phyloP scores from a whole-genome alignment of 495 filamentous ascomycete species.

The Penicillium roqueforti region DNA sequence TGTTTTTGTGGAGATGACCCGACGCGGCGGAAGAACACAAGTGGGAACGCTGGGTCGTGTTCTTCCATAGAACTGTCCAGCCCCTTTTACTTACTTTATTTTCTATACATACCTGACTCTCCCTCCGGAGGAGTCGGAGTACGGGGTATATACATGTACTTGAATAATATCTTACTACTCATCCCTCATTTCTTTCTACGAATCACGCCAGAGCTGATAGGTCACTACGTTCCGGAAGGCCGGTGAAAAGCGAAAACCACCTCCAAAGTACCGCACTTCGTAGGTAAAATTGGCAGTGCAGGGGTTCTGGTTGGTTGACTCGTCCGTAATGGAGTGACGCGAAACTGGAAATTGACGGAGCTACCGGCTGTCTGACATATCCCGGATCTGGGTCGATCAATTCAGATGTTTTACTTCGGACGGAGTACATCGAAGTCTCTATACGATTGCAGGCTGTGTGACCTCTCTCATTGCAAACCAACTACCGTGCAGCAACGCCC shows the following conservation, averaged over 20 bases:
- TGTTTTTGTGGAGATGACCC: slow-evolving; percentile 25
- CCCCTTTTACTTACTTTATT: no score
- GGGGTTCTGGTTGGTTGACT: slow-evolving; percentile 14
- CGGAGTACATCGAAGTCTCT: no score
- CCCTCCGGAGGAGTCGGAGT: no score
- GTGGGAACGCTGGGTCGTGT: no score
- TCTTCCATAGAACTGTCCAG: no score
- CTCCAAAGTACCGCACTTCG: slow-evolving; percentile 13
- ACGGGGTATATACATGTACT: no score
- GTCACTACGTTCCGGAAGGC: slow-evolving; percentile 11
- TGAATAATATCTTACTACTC: no score
- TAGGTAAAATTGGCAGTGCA: neutral
- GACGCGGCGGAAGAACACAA: slow-evolving; percentile 25
- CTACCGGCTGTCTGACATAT: slow-evolving; percentile 9
- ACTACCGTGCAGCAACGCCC: slow-evolving; percentile 1
- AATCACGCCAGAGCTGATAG: no score
- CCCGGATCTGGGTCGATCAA: neutral
- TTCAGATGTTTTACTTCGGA: no score
- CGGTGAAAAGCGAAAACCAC: slow-evolving; percentile 12
- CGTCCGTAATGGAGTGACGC: slow-evolving; percentile 23
- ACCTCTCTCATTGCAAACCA: neutral
- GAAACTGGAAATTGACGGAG: slow-evolving; percentile 19
- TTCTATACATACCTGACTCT: no score
- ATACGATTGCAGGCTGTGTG: no score
- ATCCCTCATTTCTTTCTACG: no score